Conservation (phyloP, 2,329 filamentous ascomycete genomes). For the Fusarium abutilonis region DNA sequence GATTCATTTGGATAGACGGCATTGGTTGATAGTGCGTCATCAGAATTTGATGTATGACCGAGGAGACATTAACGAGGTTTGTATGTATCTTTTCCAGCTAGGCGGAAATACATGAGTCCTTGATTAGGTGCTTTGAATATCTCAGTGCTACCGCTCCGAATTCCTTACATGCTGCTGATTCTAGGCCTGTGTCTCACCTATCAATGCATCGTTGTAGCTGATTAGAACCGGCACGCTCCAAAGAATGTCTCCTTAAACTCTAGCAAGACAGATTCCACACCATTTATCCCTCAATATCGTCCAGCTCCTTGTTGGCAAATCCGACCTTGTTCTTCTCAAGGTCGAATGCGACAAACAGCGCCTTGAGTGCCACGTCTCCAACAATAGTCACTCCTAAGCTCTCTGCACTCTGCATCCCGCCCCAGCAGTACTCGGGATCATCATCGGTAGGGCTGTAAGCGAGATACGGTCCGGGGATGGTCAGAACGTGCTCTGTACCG, state of each 20-base stretch:
- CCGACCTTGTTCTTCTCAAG: slow-evolving; percentile 53
- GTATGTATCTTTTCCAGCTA: slow-evolving; percentile 37
- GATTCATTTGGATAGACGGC: slow-evolving; percentile 21
- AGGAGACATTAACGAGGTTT: slow-evolving; percentile 19
- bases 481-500: slow-evolving; percentile 59
- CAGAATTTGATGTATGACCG: slow-evolving; percentile 11
- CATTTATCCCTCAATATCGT: slow-evolving; percentile 31
- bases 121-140: slow-evolving; percentile 15
- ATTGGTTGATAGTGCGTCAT: slow-evolving; percentile 33
- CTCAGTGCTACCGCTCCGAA: not conserved
- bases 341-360: slow-evolving; percentile 78
- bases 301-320: slow-evolving; percentile 57
- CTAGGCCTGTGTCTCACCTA: slow-evolving; percentile 13
- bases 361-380: slow-evolving; percentile 83
- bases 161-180: slow-evolving; percentile 13
- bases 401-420: slow-evolving; percentile 73
- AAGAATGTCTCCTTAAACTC: slow-evolving; percentile 13
- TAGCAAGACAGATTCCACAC: slow-evolving; percentile 2
- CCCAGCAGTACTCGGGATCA: slow-evolving; percentile 70
- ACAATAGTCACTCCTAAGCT: slow-evolving; percentile 69
- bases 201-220: slow-evolving; percentile 17
- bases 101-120: slow-evolving; percentile 31
- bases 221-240: slow-evolving; percentile 5
- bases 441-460: slow-evolving; percentile 63
- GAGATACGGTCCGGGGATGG: slow-evolving; percentile 64